Evolutionary conservation across 169 alveolate species (phyloP), one percentile per base, ranked within the genome.

Genomic region (Plasmodium sp.): DNA sequence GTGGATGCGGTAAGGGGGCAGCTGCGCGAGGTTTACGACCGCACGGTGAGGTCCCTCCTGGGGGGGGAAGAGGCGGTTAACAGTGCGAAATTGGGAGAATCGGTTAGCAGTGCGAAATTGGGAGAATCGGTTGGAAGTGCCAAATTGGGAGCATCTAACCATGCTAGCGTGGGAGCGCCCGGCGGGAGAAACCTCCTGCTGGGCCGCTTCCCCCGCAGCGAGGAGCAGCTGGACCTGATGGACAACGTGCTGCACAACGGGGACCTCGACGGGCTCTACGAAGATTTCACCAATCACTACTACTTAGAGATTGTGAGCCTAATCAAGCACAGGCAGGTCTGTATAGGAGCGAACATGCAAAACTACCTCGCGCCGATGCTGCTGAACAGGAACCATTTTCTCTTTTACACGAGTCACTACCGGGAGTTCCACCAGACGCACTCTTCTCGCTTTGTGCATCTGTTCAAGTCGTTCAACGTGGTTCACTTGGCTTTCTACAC

Each of bases 171-270:
- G 27, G 9, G 27, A 9, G 5, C 22, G 16, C 16, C 16, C 6
- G 22, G 22, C 5, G n/a, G 12, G 22, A 48, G 67, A 51, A 58
- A 75, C 5, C 27, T 86, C 4, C 77, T 86, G 22, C 12, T 77
- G 27, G 41, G 82, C 2, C 18, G 67, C 39, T n/a, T 86, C 10
- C 16, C n/a, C 7, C 3, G 3, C 2, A 62, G 12, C 7, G 81
- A 74, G 2, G 81, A 51, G n/a, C 77, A 51, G 12, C 12, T 86
- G 45, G 67, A 31, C 45, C 58, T 86, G 0, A 54, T 77, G 27
- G 93, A 86, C 39, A 16, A 54, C 4, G 73, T 56, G 16, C 33
- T 86, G 2, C 81, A 86, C 58, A 86, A 86, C 31, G 58, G 93
- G 18, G 62, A 33, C 31, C 67, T 86, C 10, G 93, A 86, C 14